These are phyloP conservation scores for Bipolaris oryzae DNA, from an alignment of 2,329 filamentous ascomycete genomes.

Conservation along the genomic window DNA sequence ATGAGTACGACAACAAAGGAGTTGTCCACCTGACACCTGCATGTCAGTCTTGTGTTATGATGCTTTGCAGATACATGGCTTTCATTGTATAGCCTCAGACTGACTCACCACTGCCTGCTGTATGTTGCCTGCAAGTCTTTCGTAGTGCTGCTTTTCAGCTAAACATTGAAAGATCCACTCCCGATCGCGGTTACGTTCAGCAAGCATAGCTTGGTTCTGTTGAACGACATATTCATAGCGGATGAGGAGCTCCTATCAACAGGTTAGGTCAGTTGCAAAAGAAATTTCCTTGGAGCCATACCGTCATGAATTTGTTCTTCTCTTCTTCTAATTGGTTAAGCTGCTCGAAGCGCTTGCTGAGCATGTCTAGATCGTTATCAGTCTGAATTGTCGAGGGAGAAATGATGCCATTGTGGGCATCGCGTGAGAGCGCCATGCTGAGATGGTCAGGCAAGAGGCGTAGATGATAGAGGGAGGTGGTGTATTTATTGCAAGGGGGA, in stretches of 20 bases:
- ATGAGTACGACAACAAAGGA: constrained; percentile 61
- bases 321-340: constrained; percentile 37
- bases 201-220: constrained; percentile 36
- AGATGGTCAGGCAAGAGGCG: background rate
- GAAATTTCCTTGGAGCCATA: constrained; percentile 12
- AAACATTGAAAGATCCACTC: constrained; percentile 28
- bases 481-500: background rate
- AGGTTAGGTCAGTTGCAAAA: constrained; percentile 5
- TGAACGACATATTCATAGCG: constrained; percentile 49
- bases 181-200: constrained; percentile 33
- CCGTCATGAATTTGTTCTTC: constrained; percentile 44
- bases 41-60: constrained; percentile 1
- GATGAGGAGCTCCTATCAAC: constrained; percentile 46
- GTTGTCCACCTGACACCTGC: constrained; percentile 41
- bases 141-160: constrained; percentile 29
- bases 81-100: background rate
- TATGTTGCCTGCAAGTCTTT: constrained; percentile 22
- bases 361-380: constrained; percentile 12
- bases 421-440: constrained; percentile 23
- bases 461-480: background rate
- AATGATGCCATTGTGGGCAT: constrained; percentile 11
- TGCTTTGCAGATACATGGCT: background rate
- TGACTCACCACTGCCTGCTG: constrained; percentile 35
- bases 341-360: constrained; percentile 42
- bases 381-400: background rate